Base-by-base conservation (phyloP, 2,329 filamentous ascomycete species). In the Huntiella savannae region DNA sequence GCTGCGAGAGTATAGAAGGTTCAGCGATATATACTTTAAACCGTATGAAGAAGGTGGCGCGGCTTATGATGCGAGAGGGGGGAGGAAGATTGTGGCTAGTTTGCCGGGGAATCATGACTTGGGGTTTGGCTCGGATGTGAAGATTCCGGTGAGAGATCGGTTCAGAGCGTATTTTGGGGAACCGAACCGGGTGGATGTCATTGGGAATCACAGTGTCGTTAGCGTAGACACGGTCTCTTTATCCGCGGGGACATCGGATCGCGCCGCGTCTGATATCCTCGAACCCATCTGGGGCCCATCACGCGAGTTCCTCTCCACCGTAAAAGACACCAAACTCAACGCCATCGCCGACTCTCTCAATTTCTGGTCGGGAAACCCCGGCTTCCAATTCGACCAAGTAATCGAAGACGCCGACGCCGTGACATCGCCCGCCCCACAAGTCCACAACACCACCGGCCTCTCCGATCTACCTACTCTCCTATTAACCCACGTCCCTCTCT, bases 141-240 rank as follows among this genome's bases (percentile, higher is more conserved):
- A 94, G 58, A 58, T 79, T 6, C 69, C 81, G 0, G 84, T 94
- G 33, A 74, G 87, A 44, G 70, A 91, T 55, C 71, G 91, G 12
- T 98, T 96, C 59, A 75, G 80, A 55, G 75, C 79, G 3, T 94
- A 79, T 58, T 96, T 98, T 62, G 91, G 91, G 4, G 79, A 91
- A 47, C 75, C 79, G n/a, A 96, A 95, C 60, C 71, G 84, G 6
- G 77, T 98, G 15, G 86, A 96, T 59, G 71, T 96, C 4, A 71
- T 96, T 45, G 91, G 84, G 10, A 98, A 98, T 57, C 91, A 98
- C 59, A 92, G 85, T 0, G 86, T 98, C 58, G 83, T 98, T 15
- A 92, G 85, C 1, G 71, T 98, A 5, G 91, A 98, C 58, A 75
- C 80, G 0, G 79, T 94, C 4, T 95, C 87, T 0, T 62, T 96